Percentiles rank a stretch among this genome's conserved stretches.
These are phyloP conservation scores for Corrigiola litoralis DNA, from an alignment of 179 eudicot genomes.

Conservation along the genomic window DNA sequence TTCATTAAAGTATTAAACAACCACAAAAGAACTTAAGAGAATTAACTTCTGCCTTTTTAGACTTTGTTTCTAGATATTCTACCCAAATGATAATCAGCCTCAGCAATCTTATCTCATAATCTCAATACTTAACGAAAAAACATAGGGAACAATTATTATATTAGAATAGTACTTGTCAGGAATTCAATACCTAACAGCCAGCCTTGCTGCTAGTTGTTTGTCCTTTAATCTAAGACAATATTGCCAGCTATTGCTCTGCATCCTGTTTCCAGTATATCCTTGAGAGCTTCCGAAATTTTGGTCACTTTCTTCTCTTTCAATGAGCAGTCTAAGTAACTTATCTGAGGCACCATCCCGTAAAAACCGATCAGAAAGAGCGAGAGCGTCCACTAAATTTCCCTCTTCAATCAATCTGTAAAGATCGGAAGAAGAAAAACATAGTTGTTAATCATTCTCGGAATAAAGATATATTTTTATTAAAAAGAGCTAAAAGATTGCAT, in stretches of 20 bases:
- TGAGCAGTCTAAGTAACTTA: constrained; percentile 70
- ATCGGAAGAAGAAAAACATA: neutral
- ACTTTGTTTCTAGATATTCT: no score
- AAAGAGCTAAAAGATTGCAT: neutral
- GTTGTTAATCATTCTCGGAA: neutral
- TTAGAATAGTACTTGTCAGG: neutral
- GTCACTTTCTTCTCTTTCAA: constrained; percentile 58
- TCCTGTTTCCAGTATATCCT: constrained; percentile 35
- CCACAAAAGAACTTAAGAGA: no score
- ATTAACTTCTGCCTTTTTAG: no score
- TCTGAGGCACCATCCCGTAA: constrained; percentile 91
- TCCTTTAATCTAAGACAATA: constrained; percentile 91
- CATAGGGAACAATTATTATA: neutral
- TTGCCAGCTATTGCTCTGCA: constrained; percentile 84
- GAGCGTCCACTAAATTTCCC: constrained; percentile 89
- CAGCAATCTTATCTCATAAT: no score
- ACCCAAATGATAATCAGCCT: no score
- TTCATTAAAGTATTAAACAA: no score
- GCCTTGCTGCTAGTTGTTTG: constrained; percentile 82
- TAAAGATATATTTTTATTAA: neutral
- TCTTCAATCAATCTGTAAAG: constrained; percentile 75
- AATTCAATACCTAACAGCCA: constrained; percentile 69
- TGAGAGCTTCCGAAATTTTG: constrained; percentile 34
- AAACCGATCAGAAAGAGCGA: constrained; percentile 95
- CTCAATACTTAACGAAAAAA: no score